These are phyloP conservation scores for Ramalina peruviana DNA, from an alignment of 495 filamentous ascomycete genomes.

Conservation along the genomic window DNA sequence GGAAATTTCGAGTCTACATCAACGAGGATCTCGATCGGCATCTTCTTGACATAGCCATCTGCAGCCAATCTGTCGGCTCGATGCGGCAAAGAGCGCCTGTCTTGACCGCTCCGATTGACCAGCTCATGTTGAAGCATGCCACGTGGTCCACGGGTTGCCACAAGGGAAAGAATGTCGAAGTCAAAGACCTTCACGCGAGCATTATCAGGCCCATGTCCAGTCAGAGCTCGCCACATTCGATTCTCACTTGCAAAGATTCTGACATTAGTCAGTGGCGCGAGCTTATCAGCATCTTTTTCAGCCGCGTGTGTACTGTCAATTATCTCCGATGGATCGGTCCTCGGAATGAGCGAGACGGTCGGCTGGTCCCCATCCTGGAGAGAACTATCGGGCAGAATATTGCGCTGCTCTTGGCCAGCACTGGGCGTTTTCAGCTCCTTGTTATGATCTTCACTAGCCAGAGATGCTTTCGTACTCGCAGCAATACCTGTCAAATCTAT, in stretches of 20 bases:
- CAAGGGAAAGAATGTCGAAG: slow-evolving; percentile 65
- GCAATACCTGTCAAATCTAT: no score
- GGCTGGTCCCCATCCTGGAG: no score
- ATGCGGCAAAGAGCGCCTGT: slow-evolving; percentile 76
- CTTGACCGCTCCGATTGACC: slow-evolving; percentile 62
- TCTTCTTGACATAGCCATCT: slow-evolving; percentile 80
- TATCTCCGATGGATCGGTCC: not conserved
- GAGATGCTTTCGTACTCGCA: not conserved
- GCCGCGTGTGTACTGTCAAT: not conserved
- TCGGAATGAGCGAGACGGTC: not conserved
- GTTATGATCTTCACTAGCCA: not conserved
- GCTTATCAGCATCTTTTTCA: not conserved
- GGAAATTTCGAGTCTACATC: slow-evolving; percentile 50
- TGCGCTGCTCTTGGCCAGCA: not conserved
- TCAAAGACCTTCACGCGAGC: slow-evolving; percentile 50
- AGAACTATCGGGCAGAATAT: no score
- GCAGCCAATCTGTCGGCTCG: slow-evolving; percentile 59
- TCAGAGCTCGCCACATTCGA: slow-evolving; percentile 61
- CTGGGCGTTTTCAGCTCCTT: not conserved
- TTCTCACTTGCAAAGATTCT: slow-evolving; percentile 46
- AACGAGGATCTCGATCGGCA: slow-evolving; percentile 39
- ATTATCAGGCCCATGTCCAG: slow-evolving; percentile 67
- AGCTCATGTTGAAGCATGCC: slow-evolving; percentile 74
- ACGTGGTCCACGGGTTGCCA: slow-evolving; percentile 52
- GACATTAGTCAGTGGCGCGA: slow-evolving; percentile 11